Evolutionary conservation across 306 rosid genomes (phyloP).

Genomic region (Carpinus viminea): DNA sequence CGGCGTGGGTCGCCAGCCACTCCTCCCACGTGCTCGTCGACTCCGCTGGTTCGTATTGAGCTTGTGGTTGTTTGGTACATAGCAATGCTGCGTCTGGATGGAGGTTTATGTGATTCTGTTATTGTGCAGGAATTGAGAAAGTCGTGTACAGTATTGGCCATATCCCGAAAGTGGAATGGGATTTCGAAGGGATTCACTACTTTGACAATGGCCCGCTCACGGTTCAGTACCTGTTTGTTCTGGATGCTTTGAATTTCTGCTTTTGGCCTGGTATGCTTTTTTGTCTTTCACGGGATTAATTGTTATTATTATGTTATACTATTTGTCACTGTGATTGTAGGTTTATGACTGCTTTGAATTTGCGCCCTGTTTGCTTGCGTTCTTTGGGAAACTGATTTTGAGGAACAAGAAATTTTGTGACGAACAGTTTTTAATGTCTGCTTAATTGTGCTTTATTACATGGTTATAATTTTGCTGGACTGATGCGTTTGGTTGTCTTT

Average conservation of each 20-base stretch:
- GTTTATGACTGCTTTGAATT: too few relatives aligned
- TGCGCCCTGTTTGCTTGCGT: neutral
- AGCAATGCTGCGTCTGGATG: neutral
- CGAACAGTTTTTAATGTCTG: neutral
- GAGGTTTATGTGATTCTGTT: neutral
- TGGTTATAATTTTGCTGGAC: neutral
- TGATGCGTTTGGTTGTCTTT: neutral
- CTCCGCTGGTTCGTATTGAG: conserved; percentile 52
- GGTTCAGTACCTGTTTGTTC: conserved; percentile 83
- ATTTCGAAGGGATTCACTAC: conserved; percentile 98
- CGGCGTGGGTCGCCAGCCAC: conserved; percentile 89
- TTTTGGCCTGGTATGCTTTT: conserved; percentile 83
- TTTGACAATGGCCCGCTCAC: conserved; percentile 92
- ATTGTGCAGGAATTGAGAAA: conserved; percentile 74
- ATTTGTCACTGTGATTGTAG: neutral
- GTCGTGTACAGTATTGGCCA: conserved; percentile 61
- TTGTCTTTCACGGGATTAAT: neutral
- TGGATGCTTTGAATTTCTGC: conserved; percentile 93
- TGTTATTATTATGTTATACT: neutral
- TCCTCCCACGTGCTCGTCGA: conserved; percentile 86
- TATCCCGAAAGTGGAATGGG: conserved; percentile 88
- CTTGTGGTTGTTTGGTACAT: neutral
- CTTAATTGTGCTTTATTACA: neutral
- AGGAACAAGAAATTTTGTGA: neutral
- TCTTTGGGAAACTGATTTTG: neutral